Base-by-base conservation (phyloP, 495 filamentous ascomycete genomes). In the Pseudoneurospora amorphoporcata region DNA sequence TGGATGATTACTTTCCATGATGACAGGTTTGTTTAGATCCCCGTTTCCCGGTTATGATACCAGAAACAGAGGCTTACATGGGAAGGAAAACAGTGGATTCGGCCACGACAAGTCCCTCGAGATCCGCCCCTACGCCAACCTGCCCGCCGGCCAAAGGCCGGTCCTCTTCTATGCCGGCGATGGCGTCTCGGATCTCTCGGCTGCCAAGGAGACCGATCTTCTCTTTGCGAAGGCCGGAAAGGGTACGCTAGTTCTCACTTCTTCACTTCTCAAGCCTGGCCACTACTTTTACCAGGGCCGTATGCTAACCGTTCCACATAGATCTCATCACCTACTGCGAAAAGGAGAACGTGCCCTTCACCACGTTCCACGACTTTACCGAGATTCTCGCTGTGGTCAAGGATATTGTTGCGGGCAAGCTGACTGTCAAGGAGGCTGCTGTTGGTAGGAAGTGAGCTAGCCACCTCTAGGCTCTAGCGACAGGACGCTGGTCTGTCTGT, bases 21-120 rank as follows among this genome's bases (percentile, higher is more conserved):
- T 80, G 92, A 93, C 41, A 94, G 90, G 91, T 92, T 77, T 71
- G 75, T 68, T 47, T 3, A 1, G 38, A 23, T 19, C 5, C 43
- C 8, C 16, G 5, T n/a, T 37, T 23, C 23, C 23, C 23, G 23
- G 23, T 23, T 23, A 23, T 23, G 23, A 23, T 23, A 23, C 23
- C 23, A 23, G 16, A 8, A 37, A 16, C 10, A 40, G 68, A 68
- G 29, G 32, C n/a, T 72, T 41, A 70, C 53, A 41, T 72, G 77
- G 38, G 77, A 3, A 32, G 9, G 8, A 72, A 42, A 1, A 69
- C 72, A 95, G 92, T 76, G 86, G 88, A 68, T 95, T 94, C 75
- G 95, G 95, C 10, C 95, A 99, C 76, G 95, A 99, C 85, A 98
- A 99, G 86, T 92, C 90, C 39, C 81, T 93, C 42, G 92, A 92